phyloP scores from a whole-genome alignment of 2,329 filamentous ascomycete genomes.

The Fusarium newnesense region DNA sequence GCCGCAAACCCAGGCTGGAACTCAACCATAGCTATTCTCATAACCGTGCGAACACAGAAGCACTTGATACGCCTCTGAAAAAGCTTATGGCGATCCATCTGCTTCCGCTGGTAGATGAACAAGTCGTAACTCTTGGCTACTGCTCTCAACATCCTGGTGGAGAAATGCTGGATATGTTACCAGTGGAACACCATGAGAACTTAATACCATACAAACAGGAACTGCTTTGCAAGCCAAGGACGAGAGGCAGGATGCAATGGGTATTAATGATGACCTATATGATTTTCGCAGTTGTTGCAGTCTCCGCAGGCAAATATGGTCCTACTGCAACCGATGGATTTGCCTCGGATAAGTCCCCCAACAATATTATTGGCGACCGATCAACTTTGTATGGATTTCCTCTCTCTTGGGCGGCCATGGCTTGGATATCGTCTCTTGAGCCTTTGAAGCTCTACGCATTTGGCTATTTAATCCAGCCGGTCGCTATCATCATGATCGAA shows the following conservation, averaged over 20 bases:
- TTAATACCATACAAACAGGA: neutral
- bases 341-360: neutral
- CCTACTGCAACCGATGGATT: accelerated
- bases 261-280: neutral
- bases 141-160: neutral
- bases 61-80: neutral
- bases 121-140: neutral
- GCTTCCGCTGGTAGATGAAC: neutral
- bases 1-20: neutral
- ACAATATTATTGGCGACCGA: neutral
- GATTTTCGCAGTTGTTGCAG: neutral
- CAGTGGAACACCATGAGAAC: neutral
- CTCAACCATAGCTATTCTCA: neutral
- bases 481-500: neutral
- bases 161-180: neutral
- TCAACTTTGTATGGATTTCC: neutral
- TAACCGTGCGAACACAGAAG: neutral
- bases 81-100: neutral
- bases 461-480: neutral
- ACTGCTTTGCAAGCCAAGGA: neutral
- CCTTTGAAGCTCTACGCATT: accelerated
- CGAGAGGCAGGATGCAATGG: neutral
- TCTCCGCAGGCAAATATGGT: neutral
- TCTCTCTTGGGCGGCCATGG: neutral
- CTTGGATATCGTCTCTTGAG: neutral